A percentile compares a stretch with the other conserved stretches of the same genome.
phyloP scores from a whole-genome alignment of 148 eudicot species.

The Persicaria tinctoria region DNA sequence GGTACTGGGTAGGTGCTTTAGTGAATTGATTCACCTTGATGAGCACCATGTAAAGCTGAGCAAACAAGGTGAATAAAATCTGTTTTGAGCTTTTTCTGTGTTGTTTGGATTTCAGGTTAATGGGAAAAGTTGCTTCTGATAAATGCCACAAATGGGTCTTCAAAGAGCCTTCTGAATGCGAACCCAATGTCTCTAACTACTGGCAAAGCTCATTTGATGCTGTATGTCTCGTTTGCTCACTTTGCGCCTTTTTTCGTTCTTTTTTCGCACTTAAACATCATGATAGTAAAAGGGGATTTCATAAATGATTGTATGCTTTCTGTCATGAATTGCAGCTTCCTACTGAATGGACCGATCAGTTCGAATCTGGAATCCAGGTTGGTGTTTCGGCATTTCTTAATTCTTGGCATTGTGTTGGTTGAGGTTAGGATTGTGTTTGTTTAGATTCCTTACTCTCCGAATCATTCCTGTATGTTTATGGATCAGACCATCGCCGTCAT shows the following conservation, averaged over 20 bases:
- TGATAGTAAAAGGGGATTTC: background rate
- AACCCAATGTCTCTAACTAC: constrained; percentile 85
- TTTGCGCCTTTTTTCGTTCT: background rate
- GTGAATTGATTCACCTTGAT: background rate
- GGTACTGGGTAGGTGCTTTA: constrained; percentile 89
- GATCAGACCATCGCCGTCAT: constrained; percentile 93
- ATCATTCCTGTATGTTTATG: background rate
- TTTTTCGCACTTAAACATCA: background rate
- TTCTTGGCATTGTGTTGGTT: background rate
- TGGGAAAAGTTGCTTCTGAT: constrained; percentile 99
- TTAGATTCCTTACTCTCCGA: background rate
- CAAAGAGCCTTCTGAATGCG: constrained; percentile 96
- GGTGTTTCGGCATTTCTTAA: constrained; percentile 11
- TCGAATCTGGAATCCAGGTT: constrained; percentile 96
- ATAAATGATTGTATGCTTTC: background rate
- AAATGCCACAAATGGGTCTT: constrained; percentile 99
- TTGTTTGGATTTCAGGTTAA: constrained; percentile 52
- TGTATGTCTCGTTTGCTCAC: constrained; percentile 45
- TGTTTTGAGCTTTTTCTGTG: constrained; percentile 9
- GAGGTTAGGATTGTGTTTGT: background rate
- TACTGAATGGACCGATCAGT: constrained; percentile 92
- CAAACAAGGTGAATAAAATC: background rate
- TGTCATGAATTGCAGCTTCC: constrained; percentile 59
- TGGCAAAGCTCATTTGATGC: constrained; percentile 99
- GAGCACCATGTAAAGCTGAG: background rate